Evolutionary conservation across 116 monocot species (phyloP).

Genomic region (Zostera marina): DNA sequence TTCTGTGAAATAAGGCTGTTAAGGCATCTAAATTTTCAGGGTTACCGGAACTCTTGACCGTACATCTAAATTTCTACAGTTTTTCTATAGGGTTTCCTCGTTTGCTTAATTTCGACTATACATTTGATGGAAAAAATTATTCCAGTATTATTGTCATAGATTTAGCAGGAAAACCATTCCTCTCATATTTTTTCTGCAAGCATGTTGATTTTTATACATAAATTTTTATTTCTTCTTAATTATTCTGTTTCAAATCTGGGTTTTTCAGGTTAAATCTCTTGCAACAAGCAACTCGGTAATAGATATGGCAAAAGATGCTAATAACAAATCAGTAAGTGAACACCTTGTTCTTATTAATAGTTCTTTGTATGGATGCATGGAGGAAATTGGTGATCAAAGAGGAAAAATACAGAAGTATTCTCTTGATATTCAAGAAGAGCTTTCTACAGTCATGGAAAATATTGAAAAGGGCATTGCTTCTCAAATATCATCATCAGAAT

Average conservation of each 20-base stretch:
- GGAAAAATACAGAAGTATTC: conserved; percentile 29
- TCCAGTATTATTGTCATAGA: too few species aligned
- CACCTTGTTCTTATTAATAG: conserved; percentile 15
- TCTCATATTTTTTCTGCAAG: not conserved
- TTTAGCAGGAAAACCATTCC: not conserved
- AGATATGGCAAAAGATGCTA: conserved; percentile 16
- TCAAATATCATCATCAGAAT: conserved; percentile 27
- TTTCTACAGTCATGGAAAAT: conserved; percentile 19
- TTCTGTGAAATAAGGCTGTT: too few species aligned
- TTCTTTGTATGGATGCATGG: conserved; percentile 26
- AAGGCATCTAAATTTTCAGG: too few species aligned
- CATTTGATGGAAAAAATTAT: too few species aligned
- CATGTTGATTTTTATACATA: not conserved
- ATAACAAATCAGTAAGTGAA: conserved; percentile 23
- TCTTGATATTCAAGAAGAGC: conserved; percentile 15
- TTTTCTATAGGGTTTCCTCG: too few species aligned
- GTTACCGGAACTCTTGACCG: too few species aligned
- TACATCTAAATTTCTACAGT: too few species aligned
- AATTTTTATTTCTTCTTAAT: not conserved
- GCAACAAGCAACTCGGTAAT: conserved; percentile 8
- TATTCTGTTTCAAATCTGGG: not conserved
- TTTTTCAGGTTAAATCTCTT: conserved; percentile 18
- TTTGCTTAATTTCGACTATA: too few species aligned
- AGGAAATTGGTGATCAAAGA: conserved; percentile 25
- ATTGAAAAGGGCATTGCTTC: conserved; percentile 26